These are phyloP conservation scores for Alternaria infectoria DNA, from an alignment of 2,329 filamentous ascomycete genomes.

Conservation along the genomic window DNA sequence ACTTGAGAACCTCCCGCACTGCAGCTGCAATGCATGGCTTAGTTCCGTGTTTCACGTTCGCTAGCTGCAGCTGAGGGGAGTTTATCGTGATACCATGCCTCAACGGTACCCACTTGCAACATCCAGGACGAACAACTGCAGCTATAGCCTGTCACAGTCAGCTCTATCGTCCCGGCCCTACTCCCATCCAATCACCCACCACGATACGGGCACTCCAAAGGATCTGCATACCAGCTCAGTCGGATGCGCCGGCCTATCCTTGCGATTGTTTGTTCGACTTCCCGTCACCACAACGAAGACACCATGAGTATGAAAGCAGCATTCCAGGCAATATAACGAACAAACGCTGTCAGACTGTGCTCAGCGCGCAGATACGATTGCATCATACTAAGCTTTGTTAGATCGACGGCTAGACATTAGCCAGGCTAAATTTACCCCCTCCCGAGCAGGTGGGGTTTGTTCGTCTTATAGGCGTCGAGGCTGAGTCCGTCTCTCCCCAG, in stretches of 20 bases:
- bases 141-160: slow-evolving; percentile 3
- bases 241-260: neutral
- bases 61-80: neutral
- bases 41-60: neutral
- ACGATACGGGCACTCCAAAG: neutral
- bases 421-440: slow-evolving; percentile 22
- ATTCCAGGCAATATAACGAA: neutral
- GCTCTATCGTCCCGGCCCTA: neutral
- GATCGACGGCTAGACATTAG: slow-evolving; percentile 8
- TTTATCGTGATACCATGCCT: slow-evolving; percentile 1
- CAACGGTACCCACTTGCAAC: neutral
- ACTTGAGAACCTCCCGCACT: neutral
- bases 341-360: neutral
- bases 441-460: slow-evolving; percentile 22
- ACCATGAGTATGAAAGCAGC: neutral
- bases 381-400: slow-evolving; percentile 8
- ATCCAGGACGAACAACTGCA: slow-evolving; percentile 5
- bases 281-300: neutral
- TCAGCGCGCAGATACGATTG: neutral
- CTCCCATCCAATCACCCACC: slow-evolving; percentile 1
- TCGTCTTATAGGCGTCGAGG: slow-evolving; percentile 22
- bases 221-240: slow-evolving; percentile 2
- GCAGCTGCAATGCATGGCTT: neutral
- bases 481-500: slow-evolving; percentile 25
- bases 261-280: neutral